Percentiles rank a stretch among this genome's conserved stretches.
phyloP scores from a whole-genome alignment of 306 rosid species.

The Castanea mollissima region DNA sequence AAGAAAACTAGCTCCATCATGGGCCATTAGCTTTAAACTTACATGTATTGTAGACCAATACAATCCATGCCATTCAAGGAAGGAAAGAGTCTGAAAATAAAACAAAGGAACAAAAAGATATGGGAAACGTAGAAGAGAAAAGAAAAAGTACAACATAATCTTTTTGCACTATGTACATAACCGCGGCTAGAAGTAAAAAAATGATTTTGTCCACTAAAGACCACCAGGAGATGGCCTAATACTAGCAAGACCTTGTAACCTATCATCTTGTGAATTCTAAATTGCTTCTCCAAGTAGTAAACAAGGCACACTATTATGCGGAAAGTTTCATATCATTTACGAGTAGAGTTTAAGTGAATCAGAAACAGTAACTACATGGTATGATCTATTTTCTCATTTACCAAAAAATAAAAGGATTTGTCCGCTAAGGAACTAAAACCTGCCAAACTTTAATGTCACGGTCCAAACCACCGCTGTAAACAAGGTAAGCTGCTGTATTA shows the following conservation, averaged over 20 bases:
- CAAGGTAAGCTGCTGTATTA: conserved; percentile 25
- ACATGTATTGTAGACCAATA: not conserved
- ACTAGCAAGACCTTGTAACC: too few species aligned
- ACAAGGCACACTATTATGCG: too few species aligned
- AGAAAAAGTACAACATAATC: not conserved
- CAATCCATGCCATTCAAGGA: not conserved
- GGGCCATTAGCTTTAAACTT: not conserved
- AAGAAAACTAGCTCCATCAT: not conserved
- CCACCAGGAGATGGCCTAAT: too few species aligned
- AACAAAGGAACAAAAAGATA: not conserved
- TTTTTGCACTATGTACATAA: not conserved
- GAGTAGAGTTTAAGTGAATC: too few species aligned
- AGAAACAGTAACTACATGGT: too few species aligned
- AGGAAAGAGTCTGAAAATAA: not conserved
- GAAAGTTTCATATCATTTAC: too few species aligned
- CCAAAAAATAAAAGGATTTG: not conserved
- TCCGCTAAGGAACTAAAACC: conserved; percentile 46
- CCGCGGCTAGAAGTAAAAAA: not conserved
- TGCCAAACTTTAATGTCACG: conserved; percentile 74
- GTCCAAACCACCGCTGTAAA: conserved; percentile 85
- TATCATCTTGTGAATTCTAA: too few species aligned
- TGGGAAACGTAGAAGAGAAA: not conserved
- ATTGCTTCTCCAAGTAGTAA: too few species aligned
- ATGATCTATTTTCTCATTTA: too few species aligned
- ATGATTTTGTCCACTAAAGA: conserved; percentile 7